Evolutionary conservation across 2,329 filamentous ascomycete genomes (phyloP).

Genomic region (Diplodia mutila): DNA sequence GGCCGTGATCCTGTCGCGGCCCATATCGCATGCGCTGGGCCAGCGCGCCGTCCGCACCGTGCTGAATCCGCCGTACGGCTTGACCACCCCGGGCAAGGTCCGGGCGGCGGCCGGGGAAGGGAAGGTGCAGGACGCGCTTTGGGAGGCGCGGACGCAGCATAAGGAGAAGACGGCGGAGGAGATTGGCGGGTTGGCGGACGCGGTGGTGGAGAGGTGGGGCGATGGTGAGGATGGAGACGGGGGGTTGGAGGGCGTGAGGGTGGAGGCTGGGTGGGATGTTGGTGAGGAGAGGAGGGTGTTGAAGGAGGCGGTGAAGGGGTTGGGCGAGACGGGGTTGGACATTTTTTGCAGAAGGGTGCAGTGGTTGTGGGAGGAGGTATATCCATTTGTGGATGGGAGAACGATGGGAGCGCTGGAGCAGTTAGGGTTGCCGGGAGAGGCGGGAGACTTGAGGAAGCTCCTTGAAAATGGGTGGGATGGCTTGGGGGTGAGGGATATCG

Average conservation of each 20-base stretch:
- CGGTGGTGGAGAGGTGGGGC: slow-evolving; percentile 32
- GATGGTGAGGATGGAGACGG: slow-evolving; percentile 39
- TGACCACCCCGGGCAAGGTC: slow-evolving; percentile 41
- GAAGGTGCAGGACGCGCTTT: slow-evolving; percentile 42
- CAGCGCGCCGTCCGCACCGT: slow-evolving; percentile 50
- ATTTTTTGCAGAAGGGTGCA: slow-evolving; percentile 50
- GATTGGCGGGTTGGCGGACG: slow-evolving; percentile 40
- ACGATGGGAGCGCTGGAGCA: slow-evolving; percentile 40
- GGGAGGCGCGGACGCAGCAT: slow-evolving; percentile 50
- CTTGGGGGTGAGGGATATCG: slow-evolving; percentile 35
- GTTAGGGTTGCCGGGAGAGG: slow-evolving; percentile 43
- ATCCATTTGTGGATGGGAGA: slow-evolving; percentile 46
- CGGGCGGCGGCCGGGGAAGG: slow-evolving; percentile 44
- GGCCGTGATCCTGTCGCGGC: slow-evolving; percentile 50
- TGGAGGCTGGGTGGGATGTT: slow-evolving; percentile 36
- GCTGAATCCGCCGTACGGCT: slow-evolving; percentile 49
- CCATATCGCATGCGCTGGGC: slow-evolving; percentile 50
- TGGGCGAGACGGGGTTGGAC: slow-evolving; percentile 47
- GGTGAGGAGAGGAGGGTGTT: slow-evolving; percentile 37
- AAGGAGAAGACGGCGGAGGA: slow-evolving; percentile 52
- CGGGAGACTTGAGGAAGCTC: slow-evolving; percentile 38
- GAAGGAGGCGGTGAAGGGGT: slow-evolving; percentile 45
- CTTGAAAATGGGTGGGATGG: slow-evolving; percentile 44
- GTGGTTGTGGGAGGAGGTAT: slow-evolving; percentile 45
- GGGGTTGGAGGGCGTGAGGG: slow-evolving; percentile 35